Percentiles rank a stretch among this genome's conserved stretches.
Evolutionary conservation across 768 basidiomycete genomes (phyloP).

Genomic region (Cystobasidiopsis lactophilus): DNA sequence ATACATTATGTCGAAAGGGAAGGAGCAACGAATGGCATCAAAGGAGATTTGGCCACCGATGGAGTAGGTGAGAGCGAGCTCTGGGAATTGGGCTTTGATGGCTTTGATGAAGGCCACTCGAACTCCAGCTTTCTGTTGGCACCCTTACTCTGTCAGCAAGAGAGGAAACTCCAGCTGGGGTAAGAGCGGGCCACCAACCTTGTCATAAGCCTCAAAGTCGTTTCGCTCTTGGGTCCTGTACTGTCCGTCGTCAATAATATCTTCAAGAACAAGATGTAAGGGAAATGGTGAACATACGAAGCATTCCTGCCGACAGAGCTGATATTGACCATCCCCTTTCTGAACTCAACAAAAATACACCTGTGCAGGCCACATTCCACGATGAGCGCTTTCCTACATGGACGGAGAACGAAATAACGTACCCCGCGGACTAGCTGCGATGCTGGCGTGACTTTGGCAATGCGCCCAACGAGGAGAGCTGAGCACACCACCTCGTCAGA

Average conservation of each 20-base stretch:
- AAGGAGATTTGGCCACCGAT: conserved; percentile 95
- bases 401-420: too few relatives aligned
- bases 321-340: conserved; percentile 93
- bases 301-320: conserved; percentile 91
- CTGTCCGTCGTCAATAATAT: not conserved
- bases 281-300: conserved; percentile 34
- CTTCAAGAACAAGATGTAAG: too few relatives aligned
- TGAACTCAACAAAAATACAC: conserved; percentile 91
- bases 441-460: too few relatives aligned
- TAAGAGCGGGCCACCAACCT: conserved; percentile 36
- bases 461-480: too few relatives aligned
- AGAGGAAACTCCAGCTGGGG: not conserved
- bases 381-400: too few relatives aligned
- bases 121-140: conserved; percentile 39
- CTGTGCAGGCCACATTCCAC: too few relatives aligned
- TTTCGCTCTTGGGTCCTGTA: conserved; percentile 59
- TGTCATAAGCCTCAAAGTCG: conserved; percentile 60
- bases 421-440: too few relatives aligned
- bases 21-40: conserved; percentile 33
- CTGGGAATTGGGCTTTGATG: conserved; percentile 56
- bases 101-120: conserved; percentile 52
- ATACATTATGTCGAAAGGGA: too few relatives aligned
- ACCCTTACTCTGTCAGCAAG: conserved; percentile 2
- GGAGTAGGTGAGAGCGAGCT: conserved; percentile 66
- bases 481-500: too few relatives aligned